Evolutionary conservation across 192 early-diverging fungal genomes (phyloP), one percentile per base, ranked within the genome.

Genomic region (Coemansia umbellata): DNA sequence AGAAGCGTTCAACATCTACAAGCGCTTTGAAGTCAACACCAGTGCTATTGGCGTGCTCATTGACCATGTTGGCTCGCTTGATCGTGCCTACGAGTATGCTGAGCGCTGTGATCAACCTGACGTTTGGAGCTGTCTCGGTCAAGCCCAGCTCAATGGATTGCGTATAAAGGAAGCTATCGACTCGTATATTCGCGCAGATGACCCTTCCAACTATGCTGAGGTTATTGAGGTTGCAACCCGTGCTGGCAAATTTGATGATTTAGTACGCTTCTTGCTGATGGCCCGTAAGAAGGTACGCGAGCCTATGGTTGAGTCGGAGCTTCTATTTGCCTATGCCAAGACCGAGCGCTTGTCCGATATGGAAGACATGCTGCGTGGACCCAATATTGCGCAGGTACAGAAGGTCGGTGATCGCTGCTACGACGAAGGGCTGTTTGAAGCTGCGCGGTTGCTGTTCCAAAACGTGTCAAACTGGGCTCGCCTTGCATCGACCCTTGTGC

Each of bases 381-480:
- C 97, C 39, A 96, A 99, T 78, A 87, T 95, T 74, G 95, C 94
- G 1, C 91, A 97, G 78, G 89, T 93, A 42, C 89, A 91, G 44
- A 69, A 74, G 37, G 90, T 97, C 32, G 96, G 97, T 53, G 97
- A 99, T 59, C 87, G 92, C 18, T 97, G 95, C 80, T 99, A 88
- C 72, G 87, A 92, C 21, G 85, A 88, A 50, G 87, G 86, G 40
- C 80, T 95, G 81, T 97, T 87, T 66, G 91, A 90, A 51, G 87
- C 97, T 8, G 95, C 97, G 58, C 91, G 91, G 78, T 82, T 97
- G 45, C 72, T 99, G 35, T 99, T 95, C 81, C 87, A 82, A 54
- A 96, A 82, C 76, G 91, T 99, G 44, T 95, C 92, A 27, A 99
- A 99, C 84, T 95, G 94, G 89, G 91, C 93, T 14, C 83, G 94